These are phyloP conservation scores for Aspergillus nomiae DNA, from an alignment of 2,329 filamentous ascomycete genomes.

Conservation along the genomic window DNA sequence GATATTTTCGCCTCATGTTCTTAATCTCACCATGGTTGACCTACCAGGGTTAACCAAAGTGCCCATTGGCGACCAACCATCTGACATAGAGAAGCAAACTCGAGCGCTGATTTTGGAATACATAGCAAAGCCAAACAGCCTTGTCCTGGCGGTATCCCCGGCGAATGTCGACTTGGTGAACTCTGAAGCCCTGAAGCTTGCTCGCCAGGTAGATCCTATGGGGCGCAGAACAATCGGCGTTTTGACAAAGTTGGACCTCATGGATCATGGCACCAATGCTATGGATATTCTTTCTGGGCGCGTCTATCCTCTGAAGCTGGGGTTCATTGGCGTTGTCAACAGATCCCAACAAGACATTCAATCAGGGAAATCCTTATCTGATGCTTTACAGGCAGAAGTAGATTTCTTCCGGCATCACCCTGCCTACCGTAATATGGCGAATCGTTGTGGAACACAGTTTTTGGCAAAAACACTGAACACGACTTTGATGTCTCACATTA, in stretches of 20 bases:
- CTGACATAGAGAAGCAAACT: slow-evolving; percentile 98
- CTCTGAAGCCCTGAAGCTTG: slow-evolving; percentile 94
- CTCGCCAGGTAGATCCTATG: slow-evolving; percentile 92
- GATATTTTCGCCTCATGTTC: slow-evolving; percentile 94
- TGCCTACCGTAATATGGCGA: slow-evolving; percentile 94
- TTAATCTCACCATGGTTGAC: slow-evolving; percentile 95
- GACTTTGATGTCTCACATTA: slow-evolving; percentile 94
- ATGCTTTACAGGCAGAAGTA: slow-evolving; percentile 83
- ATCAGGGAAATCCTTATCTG: slow-evolving; percentile 88
- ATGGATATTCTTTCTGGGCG: slow-evolving; percentile 96
- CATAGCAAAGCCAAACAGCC: slow-evolving; percentile 98
- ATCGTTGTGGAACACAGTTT: slow-evolving; percentile 88
- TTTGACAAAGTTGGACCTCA: slow-evolving; percentile 93
- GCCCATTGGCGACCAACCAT: slow-evolving; percentile 94
- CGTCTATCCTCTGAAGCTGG: slow-evolving; percentile 94
- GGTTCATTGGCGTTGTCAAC: slow-evolving; percentile 98
- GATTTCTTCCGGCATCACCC: slow-evolving; percentile 98
- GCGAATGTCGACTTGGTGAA: slow-evolving; percentile 99
- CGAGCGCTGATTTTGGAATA: slow-evolving; percentile 96
- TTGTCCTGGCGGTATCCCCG: slow-evolving; percentile 92
- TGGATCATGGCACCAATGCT: slow-evolving; percentile 98
- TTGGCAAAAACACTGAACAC: slow-evolving; percentile 92
- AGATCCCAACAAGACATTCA: slow-evolving; percentile 98
- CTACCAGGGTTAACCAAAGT: slow-evolving; percentile 96
- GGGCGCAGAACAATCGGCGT: slow-evolving; percentile 95